These are phyloP conservation scores for Colletotrichum sidae DNA, from an alignment of 2,329 filamentous ascomycete genomes.

Conservation along the genomic window DNA sequence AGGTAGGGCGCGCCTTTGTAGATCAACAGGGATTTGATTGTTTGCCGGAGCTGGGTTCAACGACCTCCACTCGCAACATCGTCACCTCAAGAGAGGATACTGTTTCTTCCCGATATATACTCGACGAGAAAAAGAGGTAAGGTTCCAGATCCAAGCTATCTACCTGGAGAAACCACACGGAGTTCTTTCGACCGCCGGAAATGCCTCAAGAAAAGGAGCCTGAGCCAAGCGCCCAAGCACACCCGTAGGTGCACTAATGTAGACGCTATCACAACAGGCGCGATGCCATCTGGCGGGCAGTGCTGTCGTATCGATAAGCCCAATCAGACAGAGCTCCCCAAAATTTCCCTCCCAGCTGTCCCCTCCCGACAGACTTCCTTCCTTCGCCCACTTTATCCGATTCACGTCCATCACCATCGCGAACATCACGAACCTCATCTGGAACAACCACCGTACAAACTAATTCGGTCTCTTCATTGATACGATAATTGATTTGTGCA, in stretches of 20 bases:
- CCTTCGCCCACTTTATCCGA: not conserved
- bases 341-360: conserved; percentile 27
- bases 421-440: conserved; percentile 12
- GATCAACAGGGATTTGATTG: not conserved
- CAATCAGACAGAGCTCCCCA: conserved; percentile 2
- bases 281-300: not conserved
- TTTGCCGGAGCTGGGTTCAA: not conserved
- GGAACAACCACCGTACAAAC: not conserved
- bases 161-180: too few relatives aligned
- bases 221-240: not conserved
- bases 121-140: too few relatives aligned
- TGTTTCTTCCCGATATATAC: too few relatives aligned
- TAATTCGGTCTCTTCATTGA: too few relatives aligned
- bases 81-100: too few relatives aligned
- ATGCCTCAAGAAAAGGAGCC: too few relatives aligned
- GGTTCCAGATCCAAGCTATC: too few relatives aligned
- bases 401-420: conserved; percentile 4
- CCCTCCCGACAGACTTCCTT: conserved; percentile 14
- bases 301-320: conserved; percentile 28
- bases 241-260: conserved; percentile 7
- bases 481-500: not conserved
- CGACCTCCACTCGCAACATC: too few relatives aligned
- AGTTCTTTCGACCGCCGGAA: too few relatives aligned
- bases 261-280: not conserved
- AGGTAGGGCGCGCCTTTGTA: conserved; percentile 27